Percentiles rank a stretch among this genome's conserved stretches.
Conservation (phyloP, 2,329 filamentous ascomycete genomes). For the Colletotrichum brevisporum region DNA sequence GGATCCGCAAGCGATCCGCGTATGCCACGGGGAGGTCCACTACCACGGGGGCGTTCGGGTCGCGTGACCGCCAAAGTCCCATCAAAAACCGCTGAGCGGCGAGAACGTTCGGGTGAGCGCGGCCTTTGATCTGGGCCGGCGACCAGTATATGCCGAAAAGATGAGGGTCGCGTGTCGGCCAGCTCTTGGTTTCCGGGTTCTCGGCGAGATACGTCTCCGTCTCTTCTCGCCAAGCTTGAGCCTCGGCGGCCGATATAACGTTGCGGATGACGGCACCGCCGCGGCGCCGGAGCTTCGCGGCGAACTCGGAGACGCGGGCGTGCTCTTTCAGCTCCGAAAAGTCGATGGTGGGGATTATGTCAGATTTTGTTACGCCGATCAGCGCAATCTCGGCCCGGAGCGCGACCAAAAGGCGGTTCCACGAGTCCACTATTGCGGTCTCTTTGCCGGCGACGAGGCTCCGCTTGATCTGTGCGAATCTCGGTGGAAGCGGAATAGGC, state of each 20-base stretch:
- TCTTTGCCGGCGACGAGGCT: conserved; percentile 69
- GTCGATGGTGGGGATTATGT: conserved; percentile 70
- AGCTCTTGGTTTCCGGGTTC: conserved; percentile 56
- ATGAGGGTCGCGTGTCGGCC: conserved; percentile 49
- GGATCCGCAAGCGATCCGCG: conserved; percentile 77
- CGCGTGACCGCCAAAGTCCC: conserved; percentile 73
- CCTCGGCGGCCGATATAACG: conserved; percentile 71
- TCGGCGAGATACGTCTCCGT: conserved; percentile 64
- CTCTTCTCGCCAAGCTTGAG: conserved; percentile 67
- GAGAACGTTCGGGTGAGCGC: conserved; percentile 75
- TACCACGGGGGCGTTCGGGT: conserved; percentile 71
- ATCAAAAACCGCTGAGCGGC: conserved; percentile 76
- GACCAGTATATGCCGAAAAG: conserved; percentile 69
- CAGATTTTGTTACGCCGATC: conserved; percentile 64
- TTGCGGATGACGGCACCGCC: conserved; percentile 73
- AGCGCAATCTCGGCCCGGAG: conserved; percentile 66
- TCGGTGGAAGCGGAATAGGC: conserved; percentile 68
- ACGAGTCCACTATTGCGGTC: conserved; percentile 66
- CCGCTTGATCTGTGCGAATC: conserved; percentile 70
- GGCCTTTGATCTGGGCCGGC: conserved; percentile 76
- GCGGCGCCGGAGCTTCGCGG: conserved; percentile 50
- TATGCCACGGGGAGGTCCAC: conserved; percentile 76
- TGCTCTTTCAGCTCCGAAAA: conserved; percentile 64
- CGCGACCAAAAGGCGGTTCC: conserved; percentile 66
- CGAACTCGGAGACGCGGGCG: conserved; percentile 67